Percentiles rank a stretch among this genome's conserved stretches.
These are phyloP conservation scores for Irpex rosettiformis DNA, from an alignment of 1,284 basidiomycete species.

Conservation along the genomic window DNA sequence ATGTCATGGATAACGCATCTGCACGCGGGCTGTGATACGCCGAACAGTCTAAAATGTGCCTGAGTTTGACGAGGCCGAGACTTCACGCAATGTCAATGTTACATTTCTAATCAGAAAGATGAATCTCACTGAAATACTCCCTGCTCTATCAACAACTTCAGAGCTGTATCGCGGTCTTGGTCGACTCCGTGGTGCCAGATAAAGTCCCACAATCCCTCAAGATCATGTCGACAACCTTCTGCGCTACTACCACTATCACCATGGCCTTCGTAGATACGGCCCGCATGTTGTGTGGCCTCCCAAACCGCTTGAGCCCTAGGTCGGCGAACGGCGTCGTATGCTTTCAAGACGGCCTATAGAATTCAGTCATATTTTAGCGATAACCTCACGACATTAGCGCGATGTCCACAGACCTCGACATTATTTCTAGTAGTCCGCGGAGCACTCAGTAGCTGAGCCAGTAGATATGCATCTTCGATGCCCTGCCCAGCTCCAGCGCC, in stretches of 20 bases:
- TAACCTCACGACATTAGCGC: background rate
- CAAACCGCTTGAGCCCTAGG: conserved; percentile 14
- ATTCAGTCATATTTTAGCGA: background rate
- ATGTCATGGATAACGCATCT: too few species aligned
- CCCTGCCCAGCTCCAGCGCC: conserved; percentile 63
- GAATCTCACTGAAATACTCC: background rate
- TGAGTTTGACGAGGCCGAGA: too few species aligned
- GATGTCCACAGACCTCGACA: conserved; percentile 38
- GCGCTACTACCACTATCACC: conserved; percentile 3
- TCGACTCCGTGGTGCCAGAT: conserved; percentile 4
- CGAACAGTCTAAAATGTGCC: too few species aligned
- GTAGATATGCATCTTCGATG: conserved; percentile 54
- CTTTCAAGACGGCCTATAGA: conserved; percentile 7
- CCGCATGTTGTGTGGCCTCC: conserved; percentile 11
- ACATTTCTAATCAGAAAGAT: too few species aligned
- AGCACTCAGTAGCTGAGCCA: conserved; percentile 46
- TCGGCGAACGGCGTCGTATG: conserved; percentile 12
- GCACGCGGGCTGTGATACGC: too few species aligned
- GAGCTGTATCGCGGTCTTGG: background rate
- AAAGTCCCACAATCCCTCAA: background rate
- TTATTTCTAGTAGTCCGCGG: conserved; percentile 40
- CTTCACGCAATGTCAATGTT: too few species aligned
- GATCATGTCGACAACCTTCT: background rate
- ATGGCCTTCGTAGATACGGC: conserved; percentile 12
- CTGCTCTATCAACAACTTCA: background rate